Percentiles rank a stretch among this genome's conserved stretches.
Conservation (phyloP, 805 yeast species). For the Tetrapisispora arboricola region DNA sequence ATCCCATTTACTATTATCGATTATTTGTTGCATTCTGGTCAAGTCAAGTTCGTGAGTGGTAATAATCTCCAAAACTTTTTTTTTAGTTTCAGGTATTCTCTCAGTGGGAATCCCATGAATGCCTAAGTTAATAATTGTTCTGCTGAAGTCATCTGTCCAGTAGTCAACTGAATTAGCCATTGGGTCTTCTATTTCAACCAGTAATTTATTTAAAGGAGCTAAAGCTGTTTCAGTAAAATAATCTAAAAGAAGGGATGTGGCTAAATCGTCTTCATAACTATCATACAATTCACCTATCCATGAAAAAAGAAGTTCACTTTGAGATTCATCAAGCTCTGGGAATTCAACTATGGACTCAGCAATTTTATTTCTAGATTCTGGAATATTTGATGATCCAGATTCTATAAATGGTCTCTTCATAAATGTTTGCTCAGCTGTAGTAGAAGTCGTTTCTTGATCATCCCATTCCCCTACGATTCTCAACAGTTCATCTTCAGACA, state of each 20-base stretch:
- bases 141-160: constrained; percentile 64
- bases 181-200: constrained; percentile 79
- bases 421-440: constrained; percentile 19
- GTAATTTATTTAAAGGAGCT: constrained; percentile 56
- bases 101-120: constrained; percentile 71
- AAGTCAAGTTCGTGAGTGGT: constrained; percentile 55
- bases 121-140: constrained; percentile 45
- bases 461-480: constrained; percentile 54
- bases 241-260: constrained; percentile 57
- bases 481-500: constrained; percentile 66
- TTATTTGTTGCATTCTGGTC: constrained; percentile 51
- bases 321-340: constrained; percentile 81
- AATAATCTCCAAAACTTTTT: constrained; percentile 41
- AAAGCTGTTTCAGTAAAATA: constrained; percentile 73
- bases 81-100: constrained; percentile 43
- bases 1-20: constrained; percentile 55
- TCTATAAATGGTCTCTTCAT: constrained; percentile 73
- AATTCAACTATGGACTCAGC: constrained; percentile 51
- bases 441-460: constrained; percentile 34
- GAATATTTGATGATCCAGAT: constrained; percentile 34
- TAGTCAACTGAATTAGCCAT: constrained; percentile 60
- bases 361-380: constrained; percentile 35
- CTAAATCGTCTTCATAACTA: constrained; percentile 47
- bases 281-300: constrained; percentile 73
- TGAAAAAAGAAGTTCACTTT: constrained; percentile 61